A percentile compares a stretch with the other conserved stretches of the same genome.
Conservation (phyloP, 371 early-diverging fungal genomes). For the Circinella minor region DNA sequence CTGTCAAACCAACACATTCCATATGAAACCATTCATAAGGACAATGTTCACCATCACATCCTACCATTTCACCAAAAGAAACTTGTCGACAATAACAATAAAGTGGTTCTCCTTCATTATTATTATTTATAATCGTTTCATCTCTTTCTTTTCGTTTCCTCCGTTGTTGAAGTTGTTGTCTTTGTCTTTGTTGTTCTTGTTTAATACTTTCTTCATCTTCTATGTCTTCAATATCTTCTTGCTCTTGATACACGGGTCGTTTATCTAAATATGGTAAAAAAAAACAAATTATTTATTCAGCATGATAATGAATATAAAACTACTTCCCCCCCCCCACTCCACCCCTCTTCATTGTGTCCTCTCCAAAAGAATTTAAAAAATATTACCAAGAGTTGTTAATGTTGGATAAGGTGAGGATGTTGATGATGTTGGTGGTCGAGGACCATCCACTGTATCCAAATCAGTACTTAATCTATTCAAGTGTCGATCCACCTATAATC, state of each 20-base stretch:
- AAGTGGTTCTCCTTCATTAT: constrained; percentile 74
- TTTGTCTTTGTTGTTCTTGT: not conserved
- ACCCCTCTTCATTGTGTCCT: no score
- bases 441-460: constrained; percentile 40
- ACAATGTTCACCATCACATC: constrained; percentile 90
- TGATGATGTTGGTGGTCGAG: not conserved
- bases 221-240: constrained; percentile 31
- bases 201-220: constrained; percentile 21
- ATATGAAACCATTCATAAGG: constrained; percentile 94
- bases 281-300: no score
- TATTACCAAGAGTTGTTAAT: not conserved
- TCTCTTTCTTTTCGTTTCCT: constrained; percentile 43
- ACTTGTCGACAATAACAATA: constrained; percentile 96
- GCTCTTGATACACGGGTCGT: constrained; percentile 21
- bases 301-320: not conserved
- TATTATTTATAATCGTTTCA: constrained; percentile 8
- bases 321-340: not conserved
- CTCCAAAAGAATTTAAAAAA: no score
- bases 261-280: constrained; percentile 5
- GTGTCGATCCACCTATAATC: constrained; percentile 45
- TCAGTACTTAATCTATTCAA: constrained; percentile 37
- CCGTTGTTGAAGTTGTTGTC: constrained; percentile 29
- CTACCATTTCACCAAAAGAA: constrained; percentile 98
- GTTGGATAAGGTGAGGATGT: not conserved
- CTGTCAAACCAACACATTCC: constrained; percentile 86